Base-by-base conservation (phyloP, 768 basidiomycete species). In the Lactarius sp. region DNA sequence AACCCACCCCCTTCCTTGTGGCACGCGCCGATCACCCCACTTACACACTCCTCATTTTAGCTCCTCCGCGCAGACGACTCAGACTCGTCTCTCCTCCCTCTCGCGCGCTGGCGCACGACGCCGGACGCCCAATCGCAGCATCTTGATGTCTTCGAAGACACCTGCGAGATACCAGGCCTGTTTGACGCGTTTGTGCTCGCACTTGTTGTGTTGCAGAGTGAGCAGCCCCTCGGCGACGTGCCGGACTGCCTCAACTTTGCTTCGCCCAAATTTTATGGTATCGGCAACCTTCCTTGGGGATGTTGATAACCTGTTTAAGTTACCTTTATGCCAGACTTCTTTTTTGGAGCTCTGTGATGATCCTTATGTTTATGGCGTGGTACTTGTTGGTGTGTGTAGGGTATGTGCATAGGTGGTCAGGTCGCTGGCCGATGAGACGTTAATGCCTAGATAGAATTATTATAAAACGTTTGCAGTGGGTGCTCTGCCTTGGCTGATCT, bases 131-230 rank as follows among this genome's bases (percentile, higher is more conserved):
- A 33, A 46, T 60, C 49, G n/a, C 64, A 65, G 36, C 27, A 13
- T 7, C 27, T 65, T 14, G 64, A 65, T 5, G 34, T 65, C 41
- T 65, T 65, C 9, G 64, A 60, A 5, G 64, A 60, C 3, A 54
- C 41, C 8, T 52, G 33, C n/a, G n/a, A n/a, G 18, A 52, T 56
- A 20, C 59, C 59, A 3, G 64, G 64, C 37, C 22, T 65, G 13
- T 39, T 65, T 36, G 59, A 65, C 20, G 59, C 59, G 6, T 53
- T 65, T 14, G 54, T 65, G 4, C 64, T 65, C 33, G 64, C 59
- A 2, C 64, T 65, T n/a, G 42, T 65, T 22, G 49, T 60, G 13
- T 6, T 60, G 22, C 64, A 65, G 34, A 18, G 59, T n/a, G 59
- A 41, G 13, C 64, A 56, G 49, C 64, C 59, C 5, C 64, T 65